These are phyloP conservation scores for Tolypocladium cylindrosporum DNA, from an alignment of 2,329 filamentous ascomycete species.

Conservation along the genomic window DNA sequence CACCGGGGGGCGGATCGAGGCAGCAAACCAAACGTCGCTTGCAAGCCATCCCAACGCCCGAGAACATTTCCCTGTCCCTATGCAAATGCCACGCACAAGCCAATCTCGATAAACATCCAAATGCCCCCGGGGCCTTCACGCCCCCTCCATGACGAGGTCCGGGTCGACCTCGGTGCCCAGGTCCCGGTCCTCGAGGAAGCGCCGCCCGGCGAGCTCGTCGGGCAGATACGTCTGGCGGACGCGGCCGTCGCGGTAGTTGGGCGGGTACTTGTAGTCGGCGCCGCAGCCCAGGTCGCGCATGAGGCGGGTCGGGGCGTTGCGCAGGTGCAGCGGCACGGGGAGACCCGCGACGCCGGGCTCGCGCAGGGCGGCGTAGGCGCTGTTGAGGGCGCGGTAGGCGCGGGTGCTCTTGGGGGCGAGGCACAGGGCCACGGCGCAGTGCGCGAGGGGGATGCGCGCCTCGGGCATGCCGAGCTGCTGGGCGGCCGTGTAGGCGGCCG, in stretches of 20 bases:
- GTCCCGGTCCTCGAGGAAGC: slow-evolving; percentile 71
- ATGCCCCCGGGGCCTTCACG: background rate
- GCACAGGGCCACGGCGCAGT: slow-evolving; percentile 72
- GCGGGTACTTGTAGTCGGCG: slow-evolving; percentile 92
- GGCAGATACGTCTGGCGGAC: slow-evolving; percentile 91
- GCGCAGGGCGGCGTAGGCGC: slow-evolving; percentile 65
- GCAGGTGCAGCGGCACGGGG: slow-evolving; percentile 75
- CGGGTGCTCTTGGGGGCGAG: slow-evolving; percentile 79
- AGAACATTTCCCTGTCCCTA: background rate
- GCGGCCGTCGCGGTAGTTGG: slow-evolving; percentile 71
- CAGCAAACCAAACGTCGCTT: background rate
- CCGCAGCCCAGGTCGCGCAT: slow-evolving; percentile 93
- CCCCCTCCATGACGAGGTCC: slow-evolving; percentile 39
- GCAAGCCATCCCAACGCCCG: background rate
- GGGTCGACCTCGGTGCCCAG: slow-evolving; percentile 71
- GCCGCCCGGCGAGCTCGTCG: slow-evolving; percentile 56
- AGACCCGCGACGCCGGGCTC: slow-evolving; percentile 77
- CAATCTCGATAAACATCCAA: background rate
- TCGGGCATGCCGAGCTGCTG: slow-evolving; percentile 95
- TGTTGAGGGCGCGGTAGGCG: slow-evolving; percentile 73
- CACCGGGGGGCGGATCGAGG: background rate
- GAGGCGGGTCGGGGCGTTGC: slow-evolving; percentile 83
- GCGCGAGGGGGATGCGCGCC: slow-evolving; percentile 82
- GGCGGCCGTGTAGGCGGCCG: slow-evolving; percentile 73
- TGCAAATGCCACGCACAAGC: background rate